phyloP scores from a whole-genome alignment of 768 basidiomycete genomes.

The Tulasnella sp. region DNA sequence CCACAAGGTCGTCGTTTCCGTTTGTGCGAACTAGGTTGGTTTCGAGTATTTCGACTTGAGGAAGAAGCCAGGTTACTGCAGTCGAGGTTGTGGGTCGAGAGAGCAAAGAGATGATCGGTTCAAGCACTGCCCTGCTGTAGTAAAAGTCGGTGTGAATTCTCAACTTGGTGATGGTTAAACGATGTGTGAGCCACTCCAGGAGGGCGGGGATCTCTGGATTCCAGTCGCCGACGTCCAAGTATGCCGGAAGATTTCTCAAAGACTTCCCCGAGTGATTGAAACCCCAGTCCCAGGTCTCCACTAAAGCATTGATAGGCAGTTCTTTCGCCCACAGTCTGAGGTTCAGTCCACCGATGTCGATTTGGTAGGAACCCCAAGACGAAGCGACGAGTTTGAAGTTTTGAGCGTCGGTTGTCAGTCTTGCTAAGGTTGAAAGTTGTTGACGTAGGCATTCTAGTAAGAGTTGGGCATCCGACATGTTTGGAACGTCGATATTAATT shows the following conservation, averaged over 20 bases:
- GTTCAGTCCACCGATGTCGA: neutral
- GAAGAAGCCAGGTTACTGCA: neutral
- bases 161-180: neutral
- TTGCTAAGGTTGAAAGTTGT: neutral
- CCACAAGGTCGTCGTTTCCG: neutral
- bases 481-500: neutral
- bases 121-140: neutral
- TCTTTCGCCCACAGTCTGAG: neutral
- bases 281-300: neutral
- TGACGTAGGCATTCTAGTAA: neutral
- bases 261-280: neutral
- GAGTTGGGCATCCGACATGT: neutral
- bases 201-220: neutral
- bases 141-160: neutral
- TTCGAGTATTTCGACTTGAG: neutral
- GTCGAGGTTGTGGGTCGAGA: neutral
- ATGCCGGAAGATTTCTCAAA: neutral
- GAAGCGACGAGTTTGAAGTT: neutral
- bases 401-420: neutral
- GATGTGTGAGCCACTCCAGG: neutral
- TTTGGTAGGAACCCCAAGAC: neutral
- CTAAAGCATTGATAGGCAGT: neutral
- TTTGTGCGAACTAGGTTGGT: neutral
- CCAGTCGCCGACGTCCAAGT: neutral
- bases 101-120: neutral